Conservation (phyloP, 352 stramenopile species). For the Globisporangium heterothallicum region DNA sequence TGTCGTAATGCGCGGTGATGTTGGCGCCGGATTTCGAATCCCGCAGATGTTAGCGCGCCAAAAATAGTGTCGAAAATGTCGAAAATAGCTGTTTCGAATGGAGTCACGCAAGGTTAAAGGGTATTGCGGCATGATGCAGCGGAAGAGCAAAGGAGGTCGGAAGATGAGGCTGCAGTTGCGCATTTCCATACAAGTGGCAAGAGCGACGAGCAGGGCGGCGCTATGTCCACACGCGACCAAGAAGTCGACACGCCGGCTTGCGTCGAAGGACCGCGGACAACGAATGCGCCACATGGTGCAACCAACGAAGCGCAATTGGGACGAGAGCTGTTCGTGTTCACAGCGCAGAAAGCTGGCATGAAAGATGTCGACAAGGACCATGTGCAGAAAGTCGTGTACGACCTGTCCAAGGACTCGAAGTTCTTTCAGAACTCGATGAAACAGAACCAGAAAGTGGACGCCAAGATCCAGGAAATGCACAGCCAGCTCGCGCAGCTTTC, state of each 20-base stretch:
- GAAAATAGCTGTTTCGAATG: not conserved
- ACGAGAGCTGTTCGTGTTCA: slow-evolving; percentile 76
- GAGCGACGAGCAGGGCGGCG: not conserved
- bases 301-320: slow-evolving; percentile 9
- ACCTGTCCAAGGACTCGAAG: slow-evolving; percentile 91
- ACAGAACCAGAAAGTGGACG: slow-evolving; percentile 86
- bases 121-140: not conserved
- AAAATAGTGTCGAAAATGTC: not conserved
- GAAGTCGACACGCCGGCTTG: not conserved
- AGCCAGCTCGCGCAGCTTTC: slow-evolving; percentile 57
- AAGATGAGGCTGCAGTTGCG: slow-evolving; percentile 6
- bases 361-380: slow-evolving; percentile 80
- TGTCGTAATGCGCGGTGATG: too few species aligned
- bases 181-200: slow-evolving; percentile 4
- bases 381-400: slow-evolving; percentile 91
- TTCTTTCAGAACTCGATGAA: slow-evolving; percentile 91
- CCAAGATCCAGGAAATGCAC: slow-evolving; percentile 72
- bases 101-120: not conserved
- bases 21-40: not conserved
- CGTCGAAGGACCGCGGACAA: not conserved
- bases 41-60: not conserved
- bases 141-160: not conserved
- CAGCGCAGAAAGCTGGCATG: slow-evolving; percentile 86
- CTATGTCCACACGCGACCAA: not conserved
- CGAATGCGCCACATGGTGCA: not conserved